Conservation (phyloP, 106 monocot genomes). For the Xerophyta viscosa region DNA sequence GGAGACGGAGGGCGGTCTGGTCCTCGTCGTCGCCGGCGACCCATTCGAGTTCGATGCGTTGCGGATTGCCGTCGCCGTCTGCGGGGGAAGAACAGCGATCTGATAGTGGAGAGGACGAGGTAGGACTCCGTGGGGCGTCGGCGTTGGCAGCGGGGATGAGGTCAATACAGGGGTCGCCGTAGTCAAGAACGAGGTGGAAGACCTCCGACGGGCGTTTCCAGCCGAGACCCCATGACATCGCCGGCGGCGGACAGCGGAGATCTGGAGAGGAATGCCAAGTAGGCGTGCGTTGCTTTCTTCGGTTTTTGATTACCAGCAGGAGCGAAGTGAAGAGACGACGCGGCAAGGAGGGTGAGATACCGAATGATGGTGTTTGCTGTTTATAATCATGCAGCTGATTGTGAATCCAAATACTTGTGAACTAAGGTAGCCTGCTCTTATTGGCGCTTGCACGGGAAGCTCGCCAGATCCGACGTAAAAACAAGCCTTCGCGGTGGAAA, state of each 20-base stretch:
- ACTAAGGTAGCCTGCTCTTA: no score
- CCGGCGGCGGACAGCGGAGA: background rate
- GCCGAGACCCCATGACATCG: constrained; percentile 94
- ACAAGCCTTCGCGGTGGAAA: no score
- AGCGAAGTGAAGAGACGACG: no score
- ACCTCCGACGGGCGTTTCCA: constrained; percentile 94
- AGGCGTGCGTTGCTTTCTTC: background rate
- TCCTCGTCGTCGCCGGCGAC: constrained; percentile 90
- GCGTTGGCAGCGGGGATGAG: background rate
- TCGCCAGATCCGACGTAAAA: no score
- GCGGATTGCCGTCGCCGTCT: no score
- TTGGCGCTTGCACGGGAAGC: no score
- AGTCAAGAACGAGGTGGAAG: constrained; percentile 80
- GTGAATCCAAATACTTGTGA: no score
- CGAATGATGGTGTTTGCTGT: no score
- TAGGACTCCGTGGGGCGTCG: background rate
- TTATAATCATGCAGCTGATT: no score
- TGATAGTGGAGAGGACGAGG: background rate
- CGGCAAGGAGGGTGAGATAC: no score
- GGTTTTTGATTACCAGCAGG: no score
- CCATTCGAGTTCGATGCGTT: constrained; percentile 89
- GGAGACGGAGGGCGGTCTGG: constrained; percentile 88
- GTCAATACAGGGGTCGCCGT: constrained; percentile 32
- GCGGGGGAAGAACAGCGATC: background rate
- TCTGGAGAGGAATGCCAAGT: background rate